Evolutionary conservation across 768 basidiomycete species (phyloP).

Genomic region (Trametes meyenii): DNA sequence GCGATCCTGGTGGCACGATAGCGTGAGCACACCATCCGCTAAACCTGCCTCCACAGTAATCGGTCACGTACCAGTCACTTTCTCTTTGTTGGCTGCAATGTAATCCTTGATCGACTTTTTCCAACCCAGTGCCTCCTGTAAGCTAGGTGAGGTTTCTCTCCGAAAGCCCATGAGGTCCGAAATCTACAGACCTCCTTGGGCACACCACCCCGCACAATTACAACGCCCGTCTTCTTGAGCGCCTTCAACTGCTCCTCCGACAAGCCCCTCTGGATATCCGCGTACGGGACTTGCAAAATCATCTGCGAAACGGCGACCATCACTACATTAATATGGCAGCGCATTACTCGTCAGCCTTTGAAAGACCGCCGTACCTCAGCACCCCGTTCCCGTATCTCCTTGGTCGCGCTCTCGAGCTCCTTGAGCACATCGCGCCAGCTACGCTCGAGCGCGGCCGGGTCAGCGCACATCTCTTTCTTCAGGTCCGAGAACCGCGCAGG

Average conservation of each 20-base stretch:
- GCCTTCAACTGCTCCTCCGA: constrained; percentile 45
- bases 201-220: constrained; percentile 61
- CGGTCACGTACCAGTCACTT: constrained; percentile 47
- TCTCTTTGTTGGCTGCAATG: constrained; percentile 47
- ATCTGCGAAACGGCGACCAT: constrained; percentile 38
- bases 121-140: constrained; percentile 62
- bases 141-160: background rate
- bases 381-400: constrained; percentile 51
- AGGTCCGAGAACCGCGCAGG: constrained; percentile 61
- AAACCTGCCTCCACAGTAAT: background rate
- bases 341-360: background rate
- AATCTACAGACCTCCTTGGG: constrained; percentile 45
- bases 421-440: constrained; percentile 59
- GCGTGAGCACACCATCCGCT: background rate
- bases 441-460: constrained; percentile 43
- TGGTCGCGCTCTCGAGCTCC: constrained; percentile 49
- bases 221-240: constrained; percentile 55
- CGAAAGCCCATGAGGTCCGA: constrained; percentile 20
- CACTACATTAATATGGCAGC: background rate
- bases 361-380: constrained; percentile 42
- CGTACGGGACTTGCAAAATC: constrained; percentile 52
- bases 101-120: constrained; percentile 58
- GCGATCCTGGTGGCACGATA: constrained; percentile 49
- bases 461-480: constrained; percentile 55
- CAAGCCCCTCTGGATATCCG: constrained; percentile 49